These are phyloP conservation scores for Diutina scorzettiae DNA, from an alignment of 1,139 yeast genomes.

Conservation along the genomic window DNA sequence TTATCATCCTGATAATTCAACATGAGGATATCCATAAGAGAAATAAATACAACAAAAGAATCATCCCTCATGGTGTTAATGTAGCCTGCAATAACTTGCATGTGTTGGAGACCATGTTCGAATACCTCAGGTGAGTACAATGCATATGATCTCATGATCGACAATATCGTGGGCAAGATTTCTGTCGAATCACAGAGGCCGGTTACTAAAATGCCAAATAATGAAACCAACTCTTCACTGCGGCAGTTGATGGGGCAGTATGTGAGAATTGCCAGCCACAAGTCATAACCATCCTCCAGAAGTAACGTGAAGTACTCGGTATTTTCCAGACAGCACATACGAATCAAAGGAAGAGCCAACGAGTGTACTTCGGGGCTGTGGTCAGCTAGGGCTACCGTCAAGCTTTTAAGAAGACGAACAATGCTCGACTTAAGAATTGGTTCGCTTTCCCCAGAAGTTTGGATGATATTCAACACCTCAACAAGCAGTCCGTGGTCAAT, in stretches of 20 bases:
- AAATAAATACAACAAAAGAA: slow-evolving; percentile 42
- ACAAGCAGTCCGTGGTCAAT: slow-evolving; percentile 38
- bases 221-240: slow-evolving; percentile 23
- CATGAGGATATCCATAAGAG: slow-evolving; percentile 46
- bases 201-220: slow-evolving; percentile 34
- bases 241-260: slow-evolving; percentile 28
- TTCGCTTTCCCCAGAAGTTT: slow-evolving; percentile 40
- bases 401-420: slow-evolving; percentile 52
- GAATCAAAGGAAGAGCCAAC: slow-evolving; percentile 56
- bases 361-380: slow-evolving; percentile 49
- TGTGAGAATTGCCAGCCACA: slow-evolving; percentile 67
- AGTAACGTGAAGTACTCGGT: slow-evolving; percentile 52
- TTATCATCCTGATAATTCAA: slow-evolving; percentile 19
- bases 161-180: slow-evolving; percentile 53
- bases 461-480: slow-evolving; percentile 49
- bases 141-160: slow-evolving; percentile 62
- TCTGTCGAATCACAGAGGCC: slow-evolving; percentile 62
- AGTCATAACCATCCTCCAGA: slow-evolving; percentile 78
- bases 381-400: slow-evolving; percentile 53
- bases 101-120: slow-evolving; percentile 23
- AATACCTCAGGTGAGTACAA: slow-evolving; percentile 45
- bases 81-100: slow-evolving; percentile 43
- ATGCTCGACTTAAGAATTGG: slow-evolving; percentile 64
- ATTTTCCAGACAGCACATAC: slow-evolving; percentile 46
- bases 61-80: slow-evolving; percentile 61